Evolutionary conservation across 192 early-diverging fungal species (phyloP).

Genomic region (Backusella tuberculispora): DNA sequence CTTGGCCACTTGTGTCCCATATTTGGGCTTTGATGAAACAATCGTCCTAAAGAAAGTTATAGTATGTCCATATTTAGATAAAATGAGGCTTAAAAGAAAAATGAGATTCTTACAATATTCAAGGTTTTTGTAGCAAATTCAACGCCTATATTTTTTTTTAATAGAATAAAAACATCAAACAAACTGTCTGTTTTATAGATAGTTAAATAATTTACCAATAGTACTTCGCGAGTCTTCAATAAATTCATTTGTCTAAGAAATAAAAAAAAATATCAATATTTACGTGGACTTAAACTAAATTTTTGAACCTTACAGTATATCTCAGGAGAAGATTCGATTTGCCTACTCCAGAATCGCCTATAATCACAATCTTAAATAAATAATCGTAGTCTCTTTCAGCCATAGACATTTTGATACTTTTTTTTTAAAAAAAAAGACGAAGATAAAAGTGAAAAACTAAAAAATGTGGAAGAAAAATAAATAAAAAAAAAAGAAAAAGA

Average conservation of each 20-base stretch:
- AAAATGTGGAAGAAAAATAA: neutral
- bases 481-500: neutral
- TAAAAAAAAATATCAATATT: neutral
- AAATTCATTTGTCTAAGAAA: slow-evolving; percentile 49
- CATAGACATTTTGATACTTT: slow-evolving; percentile 16
- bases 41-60: slow-evolving; percentile 37
- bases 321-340: slow-evolving; percentile 57
- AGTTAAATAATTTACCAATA: slow-evolving; percentile 32
- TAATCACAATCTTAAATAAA: slow-evolving; percentile 68
- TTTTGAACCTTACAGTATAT: slow-evolving; percentile 42
- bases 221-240: slow-evolving; percentile 53
- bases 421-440: neutral
- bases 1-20: slow-evolving; percentile 86
- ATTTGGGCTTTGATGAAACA: slow-evolving; percentile 49
- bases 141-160: neutral
- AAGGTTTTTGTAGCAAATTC: slow-evolving; percentile 20
- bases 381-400: slow-evolving; percentile 60
- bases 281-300: neutral
- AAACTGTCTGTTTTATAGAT: too few species aligned
- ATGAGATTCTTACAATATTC: slow-evolving; percentile 10
- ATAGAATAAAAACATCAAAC: too few species aligned
- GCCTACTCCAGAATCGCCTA: slow-evolving; percentile 63
- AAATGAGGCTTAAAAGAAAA: neutral
- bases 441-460: neutral
- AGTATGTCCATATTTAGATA: slow-evolving; percentile 8